Percentiles rank a stretch among this genome's conserved stretches.
Evolutionary conservation across 176 grass and related monocot genomes (phyloP).

Genomic region (Juncus effusus): DNA sequence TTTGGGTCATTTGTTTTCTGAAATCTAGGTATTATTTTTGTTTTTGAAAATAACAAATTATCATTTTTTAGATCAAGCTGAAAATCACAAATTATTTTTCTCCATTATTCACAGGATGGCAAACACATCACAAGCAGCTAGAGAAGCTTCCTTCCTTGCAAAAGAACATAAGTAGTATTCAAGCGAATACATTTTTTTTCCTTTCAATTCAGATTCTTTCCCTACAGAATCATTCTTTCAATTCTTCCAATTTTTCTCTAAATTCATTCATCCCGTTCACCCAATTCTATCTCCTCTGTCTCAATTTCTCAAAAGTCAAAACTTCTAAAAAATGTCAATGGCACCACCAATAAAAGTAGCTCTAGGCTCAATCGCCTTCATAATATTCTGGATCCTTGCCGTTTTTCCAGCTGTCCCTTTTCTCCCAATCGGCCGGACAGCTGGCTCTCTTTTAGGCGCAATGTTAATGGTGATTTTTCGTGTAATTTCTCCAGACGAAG

Average conservation of each 20-base stretch:
- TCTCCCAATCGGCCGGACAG: conserved; percentile 84
- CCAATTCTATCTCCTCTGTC: not conserved
- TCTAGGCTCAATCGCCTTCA: conserved; percentile 78
- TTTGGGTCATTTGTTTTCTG: too few relatives aligned
- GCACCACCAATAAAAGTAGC: conserved; percentile 64
- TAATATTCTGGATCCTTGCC: conserved; percentile 86
- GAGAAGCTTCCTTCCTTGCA: too few relatives aligned
- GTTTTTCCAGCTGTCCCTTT: conserved; percentile 94
- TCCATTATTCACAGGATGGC: too few relatives aligned
- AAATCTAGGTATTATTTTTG: too few relatives aligned
- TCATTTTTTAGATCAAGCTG: too few relatives aligned
- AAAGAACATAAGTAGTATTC: too few relatives aligned
- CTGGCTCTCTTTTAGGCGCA: conserved; percentile 76
- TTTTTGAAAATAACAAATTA: too few relatives aligned
- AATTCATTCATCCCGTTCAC: conserved; percentile 6
- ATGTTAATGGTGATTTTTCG: conserved; percentile 94
- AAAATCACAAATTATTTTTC: too few relatives aligned
- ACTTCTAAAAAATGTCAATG: conserved; percentile 41
- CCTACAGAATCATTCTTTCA: not conserved
- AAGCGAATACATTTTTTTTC: not conserved
- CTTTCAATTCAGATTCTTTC: not conserved
- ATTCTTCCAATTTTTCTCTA: conserved; percentile 10
- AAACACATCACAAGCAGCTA: too few relatives aligned
- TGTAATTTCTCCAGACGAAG: conserved; percentile 63
- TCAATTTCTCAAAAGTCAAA: not conserved